Conservation (phyloP, 352 stramenopile genomes). For the Pythium folliculosum region DNA sequence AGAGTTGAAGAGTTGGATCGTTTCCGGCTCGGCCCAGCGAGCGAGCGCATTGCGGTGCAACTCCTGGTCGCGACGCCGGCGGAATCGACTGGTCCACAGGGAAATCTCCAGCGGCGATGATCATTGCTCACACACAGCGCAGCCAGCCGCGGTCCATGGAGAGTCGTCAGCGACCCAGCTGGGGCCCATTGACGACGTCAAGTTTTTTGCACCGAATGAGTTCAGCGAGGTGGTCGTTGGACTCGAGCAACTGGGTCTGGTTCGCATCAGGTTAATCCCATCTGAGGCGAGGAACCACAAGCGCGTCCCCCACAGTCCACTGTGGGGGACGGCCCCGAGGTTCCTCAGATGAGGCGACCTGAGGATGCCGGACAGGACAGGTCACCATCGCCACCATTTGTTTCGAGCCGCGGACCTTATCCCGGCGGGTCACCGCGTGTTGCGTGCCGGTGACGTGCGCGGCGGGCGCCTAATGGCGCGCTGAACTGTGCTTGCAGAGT, state of each 20-base stretch:
- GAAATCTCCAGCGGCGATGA: neutral
- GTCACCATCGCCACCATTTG: neutral
- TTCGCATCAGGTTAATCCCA: neutral
- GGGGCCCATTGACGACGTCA: neutral
- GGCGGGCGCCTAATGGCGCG: neutral
- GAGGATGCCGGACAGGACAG: neutral
- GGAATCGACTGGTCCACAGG: neutral
- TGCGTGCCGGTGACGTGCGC: slow-evolving; percentile 1
- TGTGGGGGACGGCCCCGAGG: neutral
- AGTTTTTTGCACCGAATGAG: slow-evolving; percentile 10
- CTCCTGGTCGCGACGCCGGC: neutral
- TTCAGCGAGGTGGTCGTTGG: slow-evolving; percentile 1
- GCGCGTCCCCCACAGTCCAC: neutral
- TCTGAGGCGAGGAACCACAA: no score
- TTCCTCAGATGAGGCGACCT: neutral
- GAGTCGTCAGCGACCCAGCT: slow-evolving; percentile 8
- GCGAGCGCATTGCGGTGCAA: neutral
- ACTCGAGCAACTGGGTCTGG: neutral
- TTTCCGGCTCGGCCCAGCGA: no score
- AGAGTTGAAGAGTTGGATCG: no score
- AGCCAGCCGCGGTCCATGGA: neutral
- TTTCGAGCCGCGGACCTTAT: neutral
- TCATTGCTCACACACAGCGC: neutral
- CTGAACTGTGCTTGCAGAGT: neutral
- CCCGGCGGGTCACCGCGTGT: neutral